Conservation (phyloP, 371 early-diverging fungal genomes). For the Lichtheimia corymbifera region DNA sequence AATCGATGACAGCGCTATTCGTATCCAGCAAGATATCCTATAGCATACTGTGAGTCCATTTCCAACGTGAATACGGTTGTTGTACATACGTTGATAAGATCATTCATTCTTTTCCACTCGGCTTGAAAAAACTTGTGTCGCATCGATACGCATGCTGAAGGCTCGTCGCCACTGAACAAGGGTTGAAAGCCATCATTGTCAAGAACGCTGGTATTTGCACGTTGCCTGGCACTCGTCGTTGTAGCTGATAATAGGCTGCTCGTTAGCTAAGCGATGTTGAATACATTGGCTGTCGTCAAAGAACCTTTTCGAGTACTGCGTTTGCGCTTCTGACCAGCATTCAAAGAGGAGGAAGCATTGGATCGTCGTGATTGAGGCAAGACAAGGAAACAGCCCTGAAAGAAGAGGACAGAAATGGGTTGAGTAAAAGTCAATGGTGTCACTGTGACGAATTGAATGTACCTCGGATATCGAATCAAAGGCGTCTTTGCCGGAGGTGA, state of each 20-base stretch:
- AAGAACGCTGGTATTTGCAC: constrained; percentile 4
- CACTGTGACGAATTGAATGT: background rate
- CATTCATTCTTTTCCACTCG: constrained; percentile 40
- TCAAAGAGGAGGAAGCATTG: constrained; percentile 18
- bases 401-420: background rate
- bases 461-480: constrained; percentile 53
- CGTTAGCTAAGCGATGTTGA: too few species aligned
- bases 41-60: background rate
- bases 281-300: too few species aligned
- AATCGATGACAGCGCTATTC: constrained; percentile 42
- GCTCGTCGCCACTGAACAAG: constrained; percentile 47
- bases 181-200: constrained; percentile 43
- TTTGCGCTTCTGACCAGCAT: constrained; percentile 17
- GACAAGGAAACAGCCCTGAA: constrained; percentile 49
- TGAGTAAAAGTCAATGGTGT: background rate
- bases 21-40: constrained; percentile 54
- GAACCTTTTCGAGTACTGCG: constrained; percentile 2
- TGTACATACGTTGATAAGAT: constrained; percentile 44
- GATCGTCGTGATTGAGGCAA: constrained; percentile 27
- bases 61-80: background rate
- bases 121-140: constrained; percentile 37
- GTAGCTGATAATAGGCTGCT: constrained; percentile 2
- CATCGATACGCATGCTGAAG: constrained; percentile 36
- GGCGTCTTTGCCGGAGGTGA: constrained; percentile 21
- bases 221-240: constrained; percentile 12